Evolutionary conservation across 2,329 filamentous ascomycete species (phyloP), one percentile per base, ranked within the genome.

Genomic region (Colletotrichum tofieldiae): DNA sequence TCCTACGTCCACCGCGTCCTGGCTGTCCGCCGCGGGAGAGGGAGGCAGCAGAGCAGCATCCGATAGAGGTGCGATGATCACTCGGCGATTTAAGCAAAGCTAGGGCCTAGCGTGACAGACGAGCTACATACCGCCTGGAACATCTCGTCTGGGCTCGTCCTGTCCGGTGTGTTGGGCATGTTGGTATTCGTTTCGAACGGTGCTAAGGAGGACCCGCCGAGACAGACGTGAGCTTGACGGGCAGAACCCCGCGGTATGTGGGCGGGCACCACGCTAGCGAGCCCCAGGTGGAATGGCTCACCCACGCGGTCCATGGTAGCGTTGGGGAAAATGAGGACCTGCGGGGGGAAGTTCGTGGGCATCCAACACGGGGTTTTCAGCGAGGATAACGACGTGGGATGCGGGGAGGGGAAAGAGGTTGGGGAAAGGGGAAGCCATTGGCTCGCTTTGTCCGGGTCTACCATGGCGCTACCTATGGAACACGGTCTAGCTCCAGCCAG

Each of bases 361-460:
- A 29, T 52, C 16, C 26, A 32, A 16, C 52, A 55, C 16, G 51
- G 5, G 45, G 39, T n/a, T 52, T 63, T 74, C 72, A 74, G 47
- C 74, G 65, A 72, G 39, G n/a, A 72, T 72, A 70, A 45, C 59
- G 35, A 70, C 59, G 59, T 29, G 41, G 29, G 59, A 43, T 47
- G 64, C 54, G 67, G 62, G 49, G 45, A n/a, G 11, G 66, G 18
- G 41, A 18, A 11, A 29, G 39, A 43, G 56, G 26, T 47, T 60
- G 56, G 56, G 26, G 55, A 11, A 43, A 18, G 56, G 18, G 37
- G 51, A 32, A 37, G 26, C 51, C 49, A 68, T 68, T 68, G 66
- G 60, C 14, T 58, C 65, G 65, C 59, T 14, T 18, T 63, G 47
- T 39, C 65, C 65, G 65, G 58, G 43, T 55, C 58, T 67, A 67